phyloP scores from a whole-genome alignment of 306 rosid genomes.

The Boehmeria nivea region DNA sequence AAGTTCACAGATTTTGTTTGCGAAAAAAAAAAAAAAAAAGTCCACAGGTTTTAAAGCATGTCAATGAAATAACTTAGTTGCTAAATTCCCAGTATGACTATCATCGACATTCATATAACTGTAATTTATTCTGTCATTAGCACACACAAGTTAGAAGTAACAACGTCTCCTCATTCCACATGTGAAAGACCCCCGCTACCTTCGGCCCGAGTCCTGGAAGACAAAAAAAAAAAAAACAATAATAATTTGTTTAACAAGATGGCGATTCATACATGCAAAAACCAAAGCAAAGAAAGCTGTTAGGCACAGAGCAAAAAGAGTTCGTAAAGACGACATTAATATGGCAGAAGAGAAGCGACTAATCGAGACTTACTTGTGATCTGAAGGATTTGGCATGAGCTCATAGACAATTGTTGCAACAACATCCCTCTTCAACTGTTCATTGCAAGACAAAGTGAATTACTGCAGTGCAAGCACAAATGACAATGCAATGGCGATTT shows the following conservation, averaged over 20 bases:
- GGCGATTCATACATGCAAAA: too few species aligned
- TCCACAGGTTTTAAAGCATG: too few species aligned
- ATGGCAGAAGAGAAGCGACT: background rate
- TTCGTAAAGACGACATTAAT: background rate
- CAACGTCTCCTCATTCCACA: conserved; percentile 45
- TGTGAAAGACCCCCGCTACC: conserved; percentile 77
- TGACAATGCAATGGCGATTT: background rate
- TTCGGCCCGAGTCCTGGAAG: conserved; percentile 72
- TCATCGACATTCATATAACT: too few species aligned
- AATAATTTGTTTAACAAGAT: background rate
- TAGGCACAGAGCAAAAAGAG: background rate
- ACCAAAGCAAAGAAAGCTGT: background rate
- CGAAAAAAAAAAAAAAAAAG: too few species aligned
- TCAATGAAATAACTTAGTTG: too few species aligned
- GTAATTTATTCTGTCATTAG: too few species aligned
- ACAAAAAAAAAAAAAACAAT: background rate
- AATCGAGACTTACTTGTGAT: conserved; percentile 86
- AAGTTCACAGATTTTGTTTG: too few species aligned
- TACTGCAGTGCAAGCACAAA: conserved; percentile 1
- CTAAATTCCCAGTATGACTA: too few species aligned
- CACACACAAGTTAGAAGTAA: too few species aligned
- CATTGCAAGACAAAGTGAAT: conserved; percentile 17
- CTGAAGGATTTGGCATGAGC: conserved; percentile 93
- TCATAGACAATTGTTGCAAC: conserved; percentile 90
- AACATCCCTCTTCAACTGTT: conserved; percentile 83